phyloP scores from a whole-genome alignment of 768 basidiomycete genomes.

The Kwoniella bestiolae region DNA sequence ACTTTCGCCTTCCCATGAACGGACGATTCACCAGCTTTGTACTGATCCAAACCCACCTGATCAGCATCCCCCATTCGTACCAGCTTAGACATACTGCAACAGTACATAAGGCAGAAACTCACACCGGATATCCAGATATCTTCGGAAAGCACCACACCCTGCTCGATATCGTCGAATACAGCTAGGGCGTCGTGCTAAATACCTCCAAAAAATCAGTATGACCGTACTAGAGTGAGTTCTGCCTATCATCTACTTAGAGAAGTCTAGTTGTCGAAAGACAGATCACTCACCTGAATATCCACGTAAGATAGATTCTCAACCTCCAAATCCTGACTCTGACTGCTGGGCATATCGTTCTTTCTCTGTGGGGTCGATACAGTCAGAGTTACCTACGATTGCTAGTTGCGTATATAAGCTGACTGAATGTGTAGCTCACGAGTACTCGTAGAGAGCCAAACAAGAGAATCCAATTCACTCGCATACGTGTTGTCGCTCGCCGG shows the following conservation, averaged over 20 bases:
- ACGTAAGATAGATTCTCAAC: slow-evolving; percentile 45
- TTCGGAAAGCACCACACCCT: slow-evolving; percentile 66
- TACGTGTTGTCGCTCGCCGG: background rate
- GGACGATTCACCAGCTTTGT: slow-evolving; percentile 60
- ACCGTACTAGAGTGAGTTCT: no score
- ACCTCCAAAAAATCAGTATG: no score
- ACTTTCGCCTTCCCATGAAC: slow-evolving; percentile 70
- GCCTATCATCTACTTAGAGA: no score
- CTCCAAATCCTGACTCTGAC: background rate
- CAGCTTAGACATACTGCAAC: background rate
- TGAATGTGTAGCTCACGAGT: background rate
- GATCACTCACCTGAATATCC: slow-evolving; percentile 52
- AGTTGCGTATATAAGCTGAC: no score
- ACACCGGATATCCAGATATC: slow-evolving; percentile 74
- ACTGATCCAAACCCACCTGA: slow-evolving; percentile 50
- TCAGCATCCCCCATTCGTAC: background rate
- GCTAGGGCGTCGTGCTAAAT: slow-evolving; percentile 65
- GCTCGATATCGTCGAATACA: slow-evolving; percentile 69
- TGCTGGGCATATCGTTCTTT: no score
- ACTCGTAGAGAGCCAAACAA: no score
- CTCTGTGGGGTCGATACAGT: no score
- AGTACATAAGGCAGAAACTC: slow-evolving; percentile 11
- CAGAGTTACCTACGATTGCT: no score
- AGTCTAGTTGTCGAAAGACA: background rate
- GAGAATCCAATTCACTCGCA: no score